phyloP scores from a whole-genome alignment of 2,329 filamentous ascomycete species.

The Diaporthe sp. region DNA sequence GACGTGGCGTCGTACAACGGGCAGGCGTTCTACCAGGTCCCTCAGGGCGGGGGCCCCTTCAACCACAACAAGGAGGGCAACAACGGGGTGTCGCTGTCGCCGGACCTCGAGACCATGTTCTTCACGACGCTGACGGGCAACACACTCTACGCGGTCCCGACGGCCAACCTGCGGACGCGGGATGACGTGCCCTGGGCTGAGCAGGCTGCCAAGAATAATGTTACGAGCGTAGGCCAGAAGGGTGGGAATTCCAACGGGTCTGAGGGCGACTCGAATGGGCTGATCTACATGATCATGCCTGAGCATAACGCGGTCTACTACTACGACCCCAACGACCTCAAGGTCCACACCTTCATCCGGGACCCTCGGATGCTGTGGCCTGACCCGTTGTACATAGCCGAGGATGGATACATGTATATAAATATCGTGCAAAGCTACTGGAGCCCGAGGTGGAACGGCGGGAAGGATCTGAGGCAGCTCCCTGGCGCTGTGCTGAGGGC shows the following conservation, averaged over 20 bases:
- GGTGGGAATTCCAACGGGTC: conserved; percentile 61
- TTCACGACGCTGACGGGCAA: conserved; percentile 48
- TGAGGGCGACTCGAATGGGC: conserved; percentile 55
- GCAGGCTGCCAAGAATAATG: conserved; percentile 49
- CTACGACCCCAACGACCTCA: conserved; percentile 48
- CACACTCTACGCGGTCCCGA: background rate
- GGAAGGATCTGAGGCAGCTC: conserved; percentile 29
- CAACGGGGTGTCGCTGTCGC: conserved; percentile 30
- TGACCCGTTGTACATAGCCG: conserved; percentile 18
- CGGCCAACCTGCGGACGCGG: background rate
- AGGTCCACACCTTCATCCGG: conserved; percentile 27
- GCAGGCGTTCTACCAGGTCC: conserved; percentile 48
- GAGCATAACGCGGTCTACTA: conserved; percentile 59
- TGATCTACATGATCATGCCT: conserved; percentile 61
- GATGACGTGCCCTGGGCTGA: conserved; percentile 17
- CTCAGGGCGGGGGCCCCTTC: background rate
- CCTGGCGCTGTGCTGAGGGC: conserved; percentile 27
- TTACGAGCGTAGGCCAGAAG: conserved; percentile 57
- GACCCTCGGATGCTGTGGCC: conserved; percentile 28
- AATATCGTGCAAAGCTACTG: conserved; percentile 27
- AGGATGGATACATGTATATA: conserved; percentile 32
- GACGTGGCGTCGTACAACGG: conserved; percentile 51
- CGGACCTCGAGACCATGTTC: conserved; percentile 52
- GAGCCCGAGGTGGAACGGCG: conserved; percentile 32
- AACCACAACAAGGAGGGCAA: conserved; percentile 22